phyloP scores from a whole-genome alignment of 2,329 filamentous ascomycete genomes.

The Fusarium marasasianum region DNA sequence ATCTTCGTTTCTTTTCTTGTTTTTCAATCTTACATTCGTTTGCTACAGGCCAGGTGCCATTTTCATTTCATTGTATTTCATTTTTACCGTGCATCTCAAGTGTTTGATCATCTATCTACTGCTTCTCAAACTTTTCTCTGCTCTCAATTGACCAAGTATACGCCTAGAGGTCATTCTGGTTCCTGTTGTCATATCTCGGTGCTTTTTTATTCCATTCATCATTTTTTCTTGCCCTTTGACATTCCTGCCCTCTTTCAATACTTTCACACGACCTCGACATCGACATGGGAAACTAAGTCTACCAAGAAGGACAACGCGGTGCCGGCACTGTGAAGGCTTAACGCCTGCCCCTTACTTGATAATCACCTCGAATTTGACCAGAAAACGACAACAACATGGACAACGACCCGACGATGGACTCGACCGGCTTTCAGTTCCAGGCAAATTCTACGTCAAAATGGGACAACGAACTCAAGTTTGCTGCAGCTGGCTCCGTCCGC shows the following conservation, averaged over 20 bases:
- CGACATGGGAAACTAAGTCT: constrained; percentile 36
- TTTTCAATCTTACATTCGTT: constrained; percentile 28
- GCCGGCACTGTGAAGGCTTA: constrained; percentile 41
- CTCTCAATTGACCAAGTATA: constrained; percentile 8
- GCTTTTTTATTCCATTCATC: background rate
- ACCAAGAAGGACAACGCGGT: constrained; percentile 33
- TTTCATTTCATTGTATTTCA: constrained; percentile 3
- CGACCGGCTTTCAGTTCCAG: constrained; percentile 45
- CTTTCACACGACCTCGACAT: background rate
- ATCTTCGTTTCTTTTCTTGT: constrained; percentile 29
- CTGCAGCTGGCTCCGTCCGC: constrained; percentile 65
- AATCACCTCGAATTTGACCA: constrained; percentile 16
- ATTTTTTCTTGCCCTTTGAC: background rate
- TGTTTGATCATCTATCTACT: constrained; percentile 6
- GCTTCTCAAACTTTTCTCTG: constrained; percentile 4
- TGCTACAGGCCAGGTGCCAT: constrained; percentile 35
- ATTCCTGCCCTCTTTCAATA: background rate
- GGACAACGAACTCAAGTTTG: constrained; percentile 62
- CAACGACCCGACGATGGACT: constrained; percentile 22
- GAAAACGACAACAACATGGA: constrained; percentile 11
- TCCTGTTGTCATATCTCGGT: constrained; percentile 8
- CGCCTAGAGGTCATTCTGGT: constrained; percentile 1
- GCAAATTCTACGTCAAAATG: constrained; percentile 57
- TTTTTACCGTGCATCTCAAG: constrained; percentile 19
- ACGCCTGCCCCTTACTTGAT: constrained; percentile 27